phyloP scores from a whole-genome alignment of 106 monocot genomes.

The Triglochin maritima region DNA sequence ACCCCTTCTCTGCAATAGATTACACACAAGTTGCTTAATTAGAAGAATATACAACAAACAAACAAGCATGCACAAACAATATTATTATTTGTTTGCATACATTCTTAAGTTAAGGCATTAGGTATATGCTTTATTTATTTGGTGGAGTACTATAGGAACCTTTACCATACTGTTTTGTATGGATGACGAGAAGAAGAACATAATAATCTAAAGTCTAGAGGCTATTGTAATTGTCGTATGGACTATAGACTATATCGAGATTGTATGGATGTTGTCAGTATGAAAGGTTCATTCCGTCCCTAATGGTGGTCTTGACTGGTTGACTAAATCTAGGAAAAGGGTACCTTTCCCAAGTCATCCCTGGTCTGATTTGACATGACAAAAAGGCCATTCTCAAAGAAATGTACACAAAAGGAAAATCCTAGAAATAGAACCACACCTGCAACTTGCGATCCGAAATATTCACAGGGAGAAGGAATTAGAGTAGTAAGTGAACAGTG shows the following conservation, averaged over 20 bases:
- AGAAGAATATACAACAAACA: neutral
- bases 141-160: neutral
- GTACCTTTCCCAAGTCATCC: neutral
- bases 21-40: neutral
- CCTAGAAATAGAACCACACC: neutral
- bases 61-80: neutral
- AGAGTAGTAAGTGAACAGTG: constrained; percentile 52
- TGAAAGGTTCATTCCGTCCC: neutral
- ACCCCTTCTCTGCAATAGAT: neutral
- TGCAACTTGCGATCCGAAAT: too few species aligned
- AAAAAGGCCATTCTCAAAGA: neutral
- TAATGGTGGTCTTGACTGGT: neutral
- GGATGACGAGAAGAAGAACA: neutral
- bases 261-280: neutral
- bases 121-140: neutral
- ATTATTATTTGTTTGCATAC: neutral
- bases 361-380: constrained; percentile 1
- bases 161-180: constrained; percentile 3
- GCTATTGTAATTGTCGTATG: neutral
- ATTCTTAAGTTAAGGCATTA: neutral
- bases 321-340: neutral
- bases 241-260: neutral
- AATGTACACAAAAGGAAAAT: neutral
- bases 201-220: neutral
- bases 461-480: neutral